Evolutionary conservation across 352 stramenopile species (phyloP).

Genomic region (Thraustochytrium striatum): DNA sequence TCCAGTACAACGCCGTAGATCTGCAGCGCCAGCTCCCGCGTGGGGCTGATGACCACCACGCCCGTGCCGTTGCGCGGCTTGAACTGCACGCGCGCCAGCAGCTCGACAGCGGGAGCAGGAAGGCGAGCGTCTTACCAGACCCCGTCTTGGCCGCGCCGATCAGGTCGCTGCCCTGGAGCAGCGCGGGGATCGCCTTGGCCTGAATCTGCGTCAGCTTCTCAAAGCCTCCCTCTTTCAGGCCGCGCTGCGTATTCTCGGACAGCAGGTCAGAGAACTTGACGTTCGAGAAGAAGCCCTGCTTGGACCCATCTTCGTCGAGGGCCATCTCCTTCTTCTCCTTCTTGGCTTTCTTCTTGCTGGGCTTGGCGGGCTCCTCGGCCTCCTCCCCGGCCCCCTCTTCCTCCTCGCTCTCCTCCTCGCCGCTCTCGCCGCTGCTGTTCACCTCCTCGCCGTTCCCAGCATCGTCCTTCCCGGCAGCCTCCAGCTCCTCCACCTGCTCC

Average conservation of each 20-base stretch:
- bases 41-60: conserved; percentile 95
- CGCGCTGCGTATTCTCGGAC: conserved; percentile 78
- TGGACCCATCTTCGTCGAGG: conserved; percentile 4
- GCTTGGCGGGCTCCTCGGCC: neutral
- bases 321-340: conserved; percentile 53
- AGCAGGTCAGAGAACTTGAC: conserved; percentile 82
- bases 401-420: neutral
- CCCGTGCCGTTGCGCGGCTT: conserved; percentile 90
- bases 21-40: conserved; percentile 94
- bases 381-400: conserved; percentile 47
- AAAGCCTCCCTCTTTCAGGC: conserved; percentile 82
- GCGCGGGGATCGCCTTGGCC: conserved; percentile 87
- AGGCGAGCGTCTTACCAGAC: conserved; percentile 96
- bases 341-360: conserved; percentile 52
- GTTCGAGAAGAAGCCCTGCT: conserved; percentile 71
- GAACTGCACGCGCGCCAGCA: conserved; percentile 93
- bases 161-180: conserved; percentile 91
- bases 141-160: conserved; percentile 95
- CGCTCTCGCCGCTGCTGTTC: neutral
- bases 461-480: conserved; percentile 4
- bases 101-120: conserved; percentile 95
- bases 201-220: conserved; percentile 96
- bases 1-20: conserved; percentile 97
- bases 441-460: conserved; percentile 46
- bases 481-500: neutral